A percentile compares a stretch with the other conserved stretches of the same genome.
phyloP scores from a whole-genome alignment of 306 rosid species.

The Lathyrus tuberosus region DNA sequence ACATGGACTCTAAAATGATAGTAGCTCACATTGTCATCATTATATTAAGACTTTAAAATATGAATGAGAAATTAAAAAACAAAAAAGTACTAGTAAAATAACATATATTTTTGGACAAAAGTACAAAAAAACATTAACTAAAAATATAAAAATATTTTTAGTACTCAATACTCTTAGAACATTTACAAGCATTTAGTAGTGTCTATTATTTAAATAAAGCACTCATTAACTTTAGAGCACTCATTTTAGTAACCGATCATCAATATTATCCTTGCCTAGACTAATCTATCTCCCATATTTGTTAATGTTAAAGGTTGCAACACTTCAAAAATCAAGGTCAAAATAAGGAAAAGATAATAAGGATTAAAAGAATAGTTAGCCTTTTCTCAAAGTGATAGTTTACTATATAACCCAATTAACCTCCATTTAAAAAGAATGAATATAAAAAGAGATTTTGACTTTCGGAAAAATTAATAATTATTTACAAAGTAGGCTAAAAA shows the following conservation, averaged over 20 bases:
- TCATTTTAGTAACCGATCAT: not conserved
- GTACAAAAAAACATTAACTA: not conserved
- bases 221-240: not conserved
- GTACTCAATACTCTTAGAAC: not conserved
- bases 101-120: not conserved
- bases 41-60: slow-evolving; percentile 6
- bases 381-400: slow-evolving; percentile 1
- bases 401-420: not conserved
- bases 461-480: slow-evolving; percentile 13
- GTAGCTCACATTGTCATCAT: slow-evolving; percentile 7
- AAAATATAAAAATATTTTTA: not conserved
- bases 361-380: slow-evolving; percentile 1
- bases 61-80: not conserved
- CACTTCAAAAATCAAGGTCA: not conserved
- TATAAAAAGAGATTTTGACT: slow-evolving; percentile 28
- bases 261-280: slow-evolving; percentile 19
- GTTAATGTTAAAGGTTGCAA: not conserved
- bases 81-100: not conserved
- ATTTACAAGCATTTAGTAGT: not conserved
- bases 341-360: slow-evolving; percentile 30
- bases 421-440: slow-evolving; percentile 21
- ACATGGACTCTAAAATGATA: slow-evolving; percentile 23
- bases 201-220: not conserved
- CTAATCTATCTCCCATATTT: slow-evolving; percentile 15
- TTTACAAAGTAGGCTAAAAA: slow-evolving; percentile 12